Base-by-base conservation (phyloP, 1,139 yeast genomes). In the Blastobotrys apis region DNA sequence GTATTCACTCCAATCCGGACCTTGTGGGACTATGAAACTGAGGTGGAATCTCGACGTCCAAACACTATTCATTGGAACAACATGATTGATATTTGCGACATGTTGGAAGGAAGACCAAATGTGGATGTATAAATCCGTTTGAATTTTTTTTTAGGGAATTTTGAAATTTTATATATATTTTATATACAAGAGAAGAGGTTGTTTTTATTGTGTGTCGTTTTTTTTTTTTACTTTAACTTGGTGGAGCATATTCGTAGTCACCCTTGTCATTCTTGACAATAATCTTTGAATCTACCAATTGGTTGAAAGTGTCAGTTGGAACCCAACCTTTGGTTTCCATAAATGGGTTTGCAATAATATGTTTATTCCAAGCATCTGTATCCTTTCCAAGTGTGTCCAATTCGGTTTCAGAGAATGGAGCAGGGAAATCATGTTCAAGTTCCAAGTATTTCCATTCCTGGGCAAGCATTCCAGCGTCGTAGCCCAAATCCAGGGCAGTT, bases 291-390 rank as follows among this genome's bases (percentile, higher is more conserved):
- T 77, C 78, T 37, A 77, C 66, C 54, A 87, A 72, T 46, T 77
- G 76, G 36, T 78, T 82, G 60, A 90, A 88, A 83, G 87, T 78
- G 59, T 87, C 95, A 62, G 86, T 95, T 21, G 97, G 96, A 47
- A 92, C 76, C 96, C 97, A 90, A 4, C 96, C 96, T 47, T 86
- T 84, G 31, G 97, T 85, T 40, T 94, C 94, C 30, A 86, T 81
- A 64, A 88, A 88, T 38, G 97, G 97, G 45, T 80, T 76, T 5
- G 80, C 72, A 31, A 82, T 74, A 41, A 84, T 67, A 53, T 77
- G 80, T 53, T 76, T 68, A 63, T 85, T 92, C 68, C 86, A 83
- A 36, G 72, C 76, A 50, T 77, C 80, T 56, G 86, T 73, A 25
- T 75, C 77, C 23, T 68, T 60, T 46, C 78, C 78, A 59, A 82